phyloP scores from a whole-genome alignment of 306 rosid species.

The Rosa rugosa region DNA sequence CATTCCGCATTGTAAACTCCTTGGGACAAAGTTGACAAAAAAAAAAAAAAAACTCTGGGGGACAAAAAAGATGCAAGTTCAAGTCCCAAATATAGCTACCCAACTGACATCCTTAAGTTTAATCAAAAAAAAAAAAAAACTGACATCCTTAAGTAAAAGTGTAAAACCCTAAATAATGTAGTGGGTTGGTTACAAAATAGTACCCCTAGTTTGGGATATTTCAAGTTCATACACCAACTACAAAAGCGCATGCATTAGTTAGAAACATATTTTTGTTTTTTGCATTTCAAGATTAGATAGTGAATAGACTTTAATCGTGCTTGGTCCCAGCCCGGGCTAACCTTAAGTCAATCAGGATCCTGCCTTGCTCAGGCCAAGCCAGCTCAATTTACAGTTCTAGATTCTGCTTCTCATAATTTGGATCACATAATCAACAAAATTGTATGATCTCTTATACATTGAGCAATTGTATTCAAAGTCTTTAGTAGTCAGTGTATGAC shows the following conservation, averaged over 20 bases:
- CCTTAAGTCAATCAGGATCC: too few relatives aligned
- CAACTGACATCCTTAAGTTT: not conserved
- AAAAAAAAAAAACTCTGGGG: not conserved
- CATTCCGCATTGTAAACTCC: slow-evolving; percentile 21
- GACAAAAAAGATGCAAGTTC: slow-evolving; percentile 30
- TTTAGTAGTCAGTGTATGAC: too few relatives aligned
- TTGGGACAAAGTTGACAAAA: not conserved
- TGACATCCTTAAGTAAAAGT: not conserved
- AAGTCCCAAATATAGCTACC: slow-evolving; percentile 29
- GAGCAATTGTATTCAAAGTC: too few relatives aligned
- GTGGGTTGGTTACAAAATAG: not conserved
- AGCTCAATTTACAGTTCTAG: too few relatives aligned
- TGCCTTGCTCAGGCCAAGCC: not conserved
- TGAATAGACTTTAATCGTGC: too few relatives aligned
- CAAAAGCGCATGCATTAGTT: too few relatives aligned
- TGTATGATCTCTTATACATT: too few relatives aligned
- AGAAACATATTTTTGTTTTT: not conserved
- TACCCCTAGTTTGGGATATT: not conserved
- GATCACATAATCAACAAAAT: too few relatives aligned
- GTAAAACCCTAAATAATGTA: not conserved
- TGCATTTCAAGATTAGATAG: not conserved
- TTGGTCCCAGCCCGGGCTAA: not conserved
- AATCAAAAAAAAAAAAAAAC: too few relatives aligned
- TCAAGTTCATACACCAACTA: not conserved
- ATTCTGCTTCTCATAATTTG: too few relatives aligned